phyloP scores from a whole-genome alignment of 1,284 basidiomycete genomes.

The Malassezia cuniculi region DNA sequence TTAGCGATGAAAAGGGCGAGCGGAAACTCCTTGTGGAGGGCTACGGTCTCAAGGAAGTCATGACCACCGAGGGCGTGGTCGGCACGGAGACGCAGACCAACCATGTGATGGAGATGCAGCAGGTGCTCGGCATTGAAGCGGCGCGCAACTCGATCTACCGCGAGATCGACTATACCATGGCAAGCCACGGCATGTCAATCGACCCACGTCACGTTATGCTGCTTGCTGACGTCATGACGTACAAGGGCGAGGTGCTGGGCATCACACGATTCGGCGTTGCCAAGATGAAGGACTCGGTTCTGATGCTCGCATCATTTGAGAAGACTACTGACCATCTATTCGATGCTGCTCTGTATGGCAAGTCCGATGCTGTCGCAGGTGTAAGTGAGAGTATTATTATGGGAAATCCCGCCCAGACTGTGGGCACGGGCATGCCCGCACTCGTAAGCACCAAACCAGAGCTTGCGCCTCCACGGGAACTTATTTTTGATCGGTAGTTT shows the following conservation, averaged over 20 bases:
- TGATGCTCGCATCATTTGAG: conserved; percentile 98
- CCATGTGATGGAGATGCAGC: conserved; percentile 88
- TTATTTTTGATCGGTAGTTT: conserved; percentile 29
- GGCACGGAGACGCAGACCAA: conserved; percentile 87
- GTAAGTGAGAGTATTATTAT: conserved; percentile 99
- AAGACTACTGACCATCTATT: conserved; percentile 99
- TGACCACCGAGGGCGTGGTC: conserved; percentile 91
- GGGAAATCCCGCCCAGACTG: conserved; percentile 90
- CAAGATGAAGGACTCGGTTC: conserved; percentile 98
- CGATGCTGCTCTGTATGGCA: conserved; percentile 89
- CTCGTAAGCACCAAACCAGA: conserved; percentile 23
- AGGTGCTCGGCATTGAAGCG: conserved; percentile 93
- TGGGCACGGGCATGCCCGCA: conserved; percentile 64
- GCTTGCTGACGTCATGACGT: conserved; percentile 95
- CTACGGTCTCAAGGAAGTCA: conserved; percentile 91
- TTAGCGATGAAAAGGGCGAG: conserved; percentile 41
- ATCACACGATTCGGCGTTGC: conserved; percentile 99
- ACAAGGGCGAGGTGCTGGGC: conserved; percentile 96
- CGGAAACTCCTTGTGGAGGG: conserved; percentile 53
- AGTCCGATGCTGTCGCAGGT: conserved; percentile 85
- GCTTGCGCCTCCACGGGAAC: conserved; percentile 22
- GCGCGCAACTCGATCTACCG: conserved; percentile 87
- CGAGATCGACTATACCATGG: conserved; percentile 92
- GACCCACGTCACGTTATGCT: conserved; percentile 98
- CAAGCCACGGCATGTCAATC: conserved; percentile 92